phyloP scores from a whole-genome alignment of 2,329 filamentous ascomycete species.

The Stachybotrys chlorohalonatus region DNA sequence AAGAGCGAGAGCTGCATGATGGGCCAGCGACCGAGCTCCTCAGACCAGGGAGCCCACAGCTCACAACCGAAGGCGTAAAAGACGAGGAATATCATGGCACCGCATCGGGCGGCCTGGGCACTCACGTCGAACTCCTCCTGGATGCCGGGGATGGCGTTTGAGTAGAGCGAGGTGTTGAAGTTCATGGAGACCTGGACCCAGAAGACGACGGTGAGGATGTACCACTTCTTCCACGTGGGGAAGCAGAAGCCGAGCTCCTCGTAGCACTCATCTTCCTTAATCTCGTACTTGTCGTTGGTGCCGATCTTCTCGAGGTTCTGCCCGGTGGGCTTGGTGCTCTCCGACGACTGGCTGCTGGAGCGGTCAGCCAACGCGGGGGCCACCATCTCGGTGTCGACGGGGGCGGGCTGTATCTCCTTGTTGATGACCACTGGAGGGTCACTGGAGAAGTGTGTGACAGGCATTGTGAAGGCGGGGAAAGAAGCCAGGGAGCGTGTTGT shows the following conservation, averaged over 20 bases:
- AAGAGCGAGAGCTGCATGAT: constrained; percentile 65
- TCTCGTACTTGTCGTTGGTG: constrained; percentile 32
- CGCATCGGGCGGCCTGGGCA: constrained; percentile 58
- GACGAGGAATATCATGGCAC: constrained; percentile 71
- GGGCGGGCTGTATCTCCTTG: constrained; percentile 4
- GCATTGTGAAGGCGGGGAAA: constrained; percentile 10
- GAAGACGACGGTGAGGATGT: constrained; percentile 64
- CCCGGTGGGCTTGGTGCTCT: neutral
- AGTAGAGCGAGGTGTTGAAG: constrained; percentile 69
- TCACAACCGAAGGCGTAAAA: constrained; percentile 81
- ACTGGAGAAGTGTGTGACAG: constrained; percentile 22
- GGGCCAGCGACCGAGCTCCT: constrained; percentile 71
- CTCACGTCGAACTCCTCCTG: constrained; percentile 59
- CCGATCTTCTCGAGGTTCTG: constrained; percentile 23
- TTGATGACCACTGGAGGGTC: constrained; percentile 28
- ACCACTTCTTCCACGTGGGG: constrained; percentile 58
- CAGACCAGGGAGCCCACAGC: constrained; percentile 80
- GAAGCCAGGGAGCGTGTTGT: neutral
- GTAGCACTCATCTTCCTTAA: constrained; percentile 53
- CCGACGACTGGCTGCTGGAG: constrained; percentile 4
- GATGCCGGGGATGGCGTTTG: constrained; percentile 58
- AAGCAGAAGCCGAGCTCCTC: constrained; percentile 56
- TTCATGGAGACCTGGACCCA: constrained; percentile 70
- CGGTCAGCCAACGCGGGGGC: constrained; percentile 1
- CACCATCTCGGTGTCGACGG: constrained; percentile 19